Evolutionary conservation across 1,139 yeast genomes (phyloP), one percentile per base, ranked within the genome.

Genomic region (Zhuliangozyma blackwelliae): DNA sequence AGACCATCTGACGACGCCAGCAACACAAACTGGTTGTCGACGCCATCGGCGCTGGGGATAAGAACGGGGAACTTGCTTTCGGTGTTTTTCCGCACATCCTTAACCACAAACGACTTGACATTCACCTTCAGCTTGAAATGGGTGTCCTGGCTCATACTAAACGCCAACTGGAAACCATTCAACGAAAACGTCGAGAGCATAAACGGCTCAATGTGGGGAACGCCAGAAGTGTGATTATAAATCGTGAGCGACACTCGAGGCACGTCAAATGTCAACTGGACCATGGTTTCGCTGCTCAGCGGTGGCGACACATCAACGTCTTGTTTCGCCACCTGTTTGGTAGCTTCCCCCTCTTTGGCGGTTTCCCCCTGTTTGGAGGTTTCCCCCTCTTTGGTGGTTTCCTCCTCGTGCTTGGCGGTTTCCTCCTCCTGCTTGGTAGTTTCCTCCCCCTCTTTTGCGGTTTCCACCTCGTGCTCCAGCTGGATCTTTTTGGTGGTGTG

Each of bases 51-150:
- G 21, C 78, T 75, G 1, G 97, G 97, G 32, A 94, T 82, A 27
- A 92, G 79, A 44, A 89, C 84, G 0, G 82, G 73, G 57, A 87
- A 92, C 50, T 77, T 77, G 59, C 86, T 90, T 12, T 72, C 77
- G 23, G 75, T 75, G 9, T 64, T 63, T 25, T 62, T 54, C 47
- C 98, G 71, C 3, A 79, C 76, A 59, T 92, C 98, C 40, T 75
- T 76, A 1, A 90, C 87, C 2, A 82, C 77, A 52, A 94, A 84
- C 0, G 96, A 80, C 29, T 78, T 75, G 23, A 89, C 70, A 33
- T 76, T 77, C 11, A 89, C 54, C 38, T 79, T 81, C 0, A 90
- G 74, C 5, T 66, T 72, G 42, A 78, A 73, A 30, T 79, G 75
- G 1, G 81, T 72, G 46, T 78, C 76, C 27, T 77, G 70, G 29